Evolutionary conservation across 2,329 filamentous ascomycete species (phyloP).

Genomic region (Pestalotiopsis fici): DNA sequence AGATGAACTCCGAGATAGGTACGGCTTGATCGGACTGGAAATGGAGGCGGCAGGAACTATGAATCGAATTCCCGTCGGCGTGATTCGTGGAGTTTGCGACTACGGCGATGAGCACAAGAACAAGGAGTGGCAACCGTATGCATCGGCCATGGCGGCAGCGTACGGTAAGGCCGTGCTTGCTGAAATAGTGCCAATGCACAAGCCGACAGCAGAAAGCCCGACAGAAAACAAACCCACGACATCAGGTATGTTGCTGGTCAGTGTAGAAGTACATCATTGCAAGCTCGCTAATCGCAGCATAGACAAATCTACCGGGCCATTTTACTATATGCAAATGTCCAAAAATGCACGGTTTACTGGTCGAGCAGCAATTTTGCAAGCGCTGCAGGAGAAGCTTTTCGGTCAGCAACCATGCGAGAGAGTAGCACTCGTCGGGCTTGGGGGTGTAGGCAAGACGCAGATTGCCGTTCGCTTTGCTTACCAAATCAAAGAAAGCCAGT

Average conservation of each 20-base stretch:
- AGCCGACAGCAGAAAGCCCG: background rate
- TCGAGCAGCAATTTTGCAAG: slow-evolving; percentile 19
- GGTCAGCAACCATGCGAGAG: slow-evolving; percentile 14
- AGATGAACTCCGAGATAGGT: slow-evolving; percentile 18
- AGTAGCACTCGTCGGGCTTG: slow-evolving; percentile 34
- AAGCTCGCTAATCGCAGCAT: background rate
- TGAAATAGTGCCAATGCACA: background rate
- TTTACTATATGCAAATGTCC: background rate
- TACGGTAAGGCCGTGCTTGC: slow-evolving; percentile 14
- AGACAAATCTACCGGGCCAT: background rate
- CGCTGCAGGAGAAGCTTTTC: slow-evolving; percentile 27
- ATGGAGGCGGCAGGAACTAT: slow-evolving; percentile 28
- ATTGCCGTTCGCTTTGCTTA: slow-evolving; percentile 40
- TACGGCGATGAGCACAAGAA: slow-evolving; percentile 34
- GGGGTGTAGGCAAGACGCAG: slow-evolving; percentile 43
- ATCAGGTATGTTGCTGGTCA: background rate
- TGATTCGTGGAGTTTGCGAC: slow-evolving; percentile 34
- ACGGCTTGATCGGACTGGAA: slow-evolving; percentile 31
- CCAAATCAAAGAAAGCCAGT: slow-evolving; percentile 31
- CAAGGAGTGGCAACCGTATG: slow-evolving; percentile 35
- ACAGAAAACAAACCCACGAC: background rate
- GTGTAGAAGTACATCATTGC: too few species aligned
- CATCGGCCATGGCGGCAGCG: slow-evolving; percentile 32
- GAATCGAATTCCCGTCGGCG: slow-evolving; percentile 31
- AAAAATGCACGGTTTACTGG: slow-evolving; percentile 21